phyloP scores from a whole-genome alignment of 2,329 filamentous ascomycete genomes.

The Gnomoniopsis sp. region DNA sequence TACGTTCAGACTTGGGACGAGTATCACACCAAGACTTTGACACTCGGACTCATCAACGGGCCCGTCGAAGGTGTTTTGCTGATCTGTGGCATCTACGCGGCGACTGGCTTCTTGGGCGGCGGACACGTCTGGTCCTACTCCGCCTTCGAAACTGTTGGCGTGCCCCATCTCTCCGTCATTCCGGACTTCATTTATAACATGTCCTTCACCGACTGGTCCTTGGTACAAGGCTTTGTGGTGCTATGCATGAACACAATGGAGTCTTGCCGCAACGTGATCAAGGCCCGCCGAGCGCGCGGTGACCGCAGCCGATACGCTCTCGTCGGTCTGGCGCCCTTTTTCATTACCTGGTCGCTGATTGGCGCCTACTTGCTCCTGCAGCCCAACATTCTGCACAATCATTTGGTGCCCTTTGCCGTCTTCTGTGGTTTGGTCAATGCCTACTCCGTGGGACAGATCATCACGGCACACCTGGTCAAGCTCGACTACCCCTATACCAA shows the following conservation, averaged over 20 bases:
- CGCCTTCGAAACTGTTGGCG: conserved; percentile 67
- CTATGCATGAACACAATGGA: conserved; percentile 81
- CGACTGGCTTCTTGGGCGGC: conserved; percentile 82
- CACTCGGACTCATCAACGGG: conserved; percentile 85
- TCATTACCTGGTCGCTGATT: conserved; percentile 72
- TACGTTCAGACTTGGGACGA: conserved; percentile 99
- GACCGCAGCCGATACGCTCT: conserved; percentile 72
- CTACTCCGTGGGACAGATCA: conserved; percentile 93
- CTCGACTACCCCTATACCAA: conserved; percentile 88
- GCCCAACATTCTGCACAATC: conserved; percentile 74
- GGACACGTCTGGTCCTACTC: conserved; percentile 91
- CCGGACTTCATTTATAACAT: conserved; percentile 72
- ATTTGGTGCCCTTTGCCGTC: conserved; percentile 85
- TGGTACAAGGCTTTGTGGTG: conserved; percentile 79
- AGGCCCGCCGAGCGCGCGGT: conserved; percentile 69
- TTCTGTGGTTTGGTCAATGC: conserved; percentile 90
- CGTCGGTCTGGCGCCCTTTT: conserved; percentile 79
- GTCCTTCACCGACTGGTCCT: conserved; percentile 88
- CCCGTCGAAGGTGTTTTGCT: conserved; percentile 93
- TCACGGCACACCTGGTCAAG: conserved; percentile 88
- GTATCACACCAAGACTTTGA: conserved; percentile 95
- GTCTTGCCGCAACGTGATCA: conserved; percentile 80
- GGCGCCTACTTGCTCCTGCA: conserved; percentile 79
- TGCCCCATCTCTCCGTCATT: conserved; percentile 62
- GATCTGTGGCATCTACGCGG: conserved; percentile 73